Conservation (phyloP, 148 eudicot genomes). For the Polygonum aviculare region DNA sequence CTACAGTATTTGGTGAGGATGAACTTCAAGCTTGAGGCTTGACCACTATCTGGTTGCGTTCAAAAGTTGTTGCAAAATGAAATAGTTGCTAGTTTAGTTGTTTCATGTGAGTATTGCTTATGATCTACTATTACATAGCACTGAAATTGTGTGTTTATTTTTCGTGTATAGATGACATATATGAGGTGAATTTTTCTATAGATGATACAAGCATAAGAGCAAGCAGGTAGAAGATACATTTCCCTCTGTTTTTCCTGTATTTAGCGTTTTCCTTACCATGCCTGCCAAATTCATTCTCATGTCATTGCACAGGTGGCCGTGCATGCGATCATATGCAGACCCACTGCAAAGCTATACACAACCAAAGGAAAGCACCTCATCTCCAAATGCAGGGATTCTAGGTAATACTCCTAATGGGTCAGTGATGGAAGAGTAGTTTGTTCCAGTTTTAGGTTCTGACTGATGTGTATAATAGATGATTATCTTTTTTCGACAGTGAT, state of each 20-base stretch:
- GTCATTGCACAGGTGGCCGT: constrained; percentile 9
- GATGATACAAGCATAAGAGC: constrained; percentile 12
- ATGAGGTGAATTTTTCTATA: background rate
- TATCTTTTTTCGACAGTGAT: background rate
- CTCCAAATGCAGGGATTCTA: background rate
- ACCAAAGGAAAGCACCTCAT: background rate
- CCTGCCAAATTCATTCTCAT: background rate
- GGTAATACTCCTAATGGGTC: constrained; percentile 6
- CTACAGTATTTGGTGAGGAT: background rate
- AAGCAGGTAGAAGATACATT: constrained; percentile 3
- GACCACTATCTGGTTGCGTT: background rate
- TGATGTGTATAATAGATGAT: background rate
- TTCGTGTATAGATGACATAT: constrained; percentile 9
- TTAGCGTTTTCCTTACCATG: background rate
- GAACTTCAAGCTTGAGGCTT: background rate
- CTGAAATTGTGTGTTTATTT: background rate
- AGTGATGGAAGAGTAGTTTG: constrained; percentile 1
- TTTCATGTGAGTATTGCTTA: background rate
- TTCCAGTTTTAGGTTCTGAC: background rate
- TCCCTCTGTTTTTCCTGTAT: background rate
- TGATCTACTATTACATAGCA: background rate
- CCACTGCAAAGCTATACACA: constrained; percentile 10
- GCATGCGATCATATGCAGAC: constrained; percentile 6
- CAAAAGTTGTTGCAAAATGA: background rate
- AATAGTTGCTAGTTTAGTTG: background rate